phyloP scores from a whole-genome alignment of 495 filamentous ascomycete species.

The Opeltia flavorubescens region DNA sequence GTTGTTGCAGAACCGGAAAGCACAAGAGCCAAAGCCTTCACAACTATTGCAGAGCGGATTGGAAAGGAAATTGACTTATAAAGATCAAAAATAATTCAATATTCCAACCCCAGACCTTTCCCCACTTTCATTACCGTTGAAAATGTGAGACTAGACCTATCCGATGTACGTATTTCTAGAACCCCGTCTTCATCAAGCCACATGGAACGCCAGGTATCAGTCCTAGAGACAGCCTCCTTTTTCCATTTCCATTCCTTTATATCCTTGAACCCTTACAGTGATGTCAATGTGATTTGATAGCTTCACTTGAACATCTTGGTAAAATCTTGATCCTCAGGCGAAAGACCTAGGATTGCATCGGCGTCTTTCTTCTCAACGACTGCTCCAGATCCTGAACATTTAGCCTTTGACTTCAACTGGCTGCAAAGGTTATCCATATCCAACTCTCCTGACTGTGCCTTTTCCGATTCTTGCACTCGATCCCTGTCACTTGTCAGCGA shows the following conservation, averaged over 20 bases:
- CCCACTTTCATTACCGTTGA: too few species aligned
- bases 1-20: conserved; percentile 75
- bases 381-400: conserved; percentile 85
- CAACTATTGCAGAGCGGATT: conserved; percentile 50
- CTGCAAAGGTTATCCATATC: conserved; percentile 88
- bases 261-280: too few species aligned
- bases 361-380: conserved; percentile 85
- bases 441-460: conserved; percentile 73
- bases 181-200: too few species aligned
- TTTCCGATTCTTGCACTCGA: conserved; percentile 73
- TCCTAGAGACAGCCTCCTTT: too few species aligned
- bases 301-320: conserved; percentile 11
- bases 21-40: conserved; percentile 54
- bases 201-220: too few species aligned
- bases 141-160: too few species aligned
- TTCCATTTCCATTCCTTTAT: too few species aligned
- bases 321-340: conserved; percentile 12
- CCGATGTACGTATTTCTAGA: too few species aligned
- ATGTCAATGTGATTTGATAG: too few species aligned
- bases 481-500: conserved; percentile 46
- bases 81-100: too few species aligned
- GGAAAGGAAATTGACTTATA: conserved; percentile 13
- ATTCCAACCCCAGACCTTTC: too few species aligned
- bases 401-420: conserved; percentile 90
- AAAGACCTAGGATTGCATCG: conserved; percentile 56